A percentile compares a stretch with the other conserved stretches of the same genome.
Evolutionary conservation across 371 early-diverging fungal species (phyloP).

Genomic region (Fennellomyces sp.): DNA sequence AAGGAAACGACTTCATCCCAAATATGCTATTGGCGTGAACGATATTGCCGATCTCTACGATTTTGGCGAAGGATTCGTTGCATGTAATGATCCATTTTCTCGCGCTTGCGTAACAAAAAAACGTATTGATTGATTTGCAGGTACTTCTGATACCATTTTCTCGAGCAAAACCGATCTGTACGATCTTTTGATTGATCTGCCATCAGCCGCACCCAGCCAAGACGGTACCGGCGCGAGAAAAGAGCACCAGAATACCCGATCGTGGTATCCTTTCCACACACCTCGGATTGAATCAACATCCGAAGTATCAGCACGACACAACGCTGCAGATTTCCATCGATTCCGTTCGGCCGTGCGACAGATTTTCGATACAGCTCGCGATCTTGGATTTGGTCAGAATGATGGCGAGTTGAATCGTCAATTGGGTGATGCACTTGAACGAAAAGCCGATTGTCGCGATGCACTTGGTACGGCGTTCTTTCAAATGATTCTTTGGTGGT

Average conservation of each 20-base stretch:
- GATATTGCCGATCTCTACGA: slow-evolving; percentile 52
- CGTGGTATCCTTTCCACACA: not conserved
- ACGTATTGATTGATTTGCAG: no score
- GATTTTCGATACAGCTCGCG: slow-evolving; percentile 8
- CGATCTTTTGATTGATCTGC: slow-evolving; percentile 54
- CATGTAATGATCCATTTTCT: slow-evolving; percentile 36
- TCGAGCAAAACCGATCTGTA: slow-evolving; percentile 55
- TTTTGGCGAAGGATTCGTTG: slow-evolving; percentile 49
- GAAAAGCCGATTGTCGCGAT: slow-evolving; percentile 5
- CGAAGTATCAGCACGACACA: slow-evolving; percentile 15
- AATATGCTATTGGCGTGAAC: slow-evolving; percentile 58
- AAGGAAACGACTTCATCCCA: slow-evolving; percentile 26
- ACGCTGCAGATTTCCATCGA: slow-evolving; percentile 34
- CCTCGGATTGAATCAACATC: slow-evolving; percentile 3
- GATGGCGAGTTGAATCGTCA: slow-evolving; percentile 9
- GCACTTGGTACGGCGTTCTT: slow-evolving; percentile 7
- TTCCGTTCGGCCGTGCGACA: slow-evolving; percentile 26
- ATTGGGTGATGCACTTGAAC: slow-evolving; percentile 2
- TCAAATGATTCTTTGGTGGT: slow-evolving; percentile 16
- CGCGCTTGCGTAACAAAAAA: not conserved
- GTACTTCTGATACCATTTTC: slow-evolving; percentile 64
- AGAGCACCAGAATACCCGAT: not conserved
- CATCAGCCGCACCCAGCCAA: no score
- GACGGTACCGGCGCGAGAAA: no score
- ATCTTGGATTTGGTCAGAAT: slow-evolving; percentile 7